These are phyloP conservation scores for Penicillium canariense DNA, from an alignment of 495 filamentous ascomycete genomes.

Conservation along the genomic window DNA sequence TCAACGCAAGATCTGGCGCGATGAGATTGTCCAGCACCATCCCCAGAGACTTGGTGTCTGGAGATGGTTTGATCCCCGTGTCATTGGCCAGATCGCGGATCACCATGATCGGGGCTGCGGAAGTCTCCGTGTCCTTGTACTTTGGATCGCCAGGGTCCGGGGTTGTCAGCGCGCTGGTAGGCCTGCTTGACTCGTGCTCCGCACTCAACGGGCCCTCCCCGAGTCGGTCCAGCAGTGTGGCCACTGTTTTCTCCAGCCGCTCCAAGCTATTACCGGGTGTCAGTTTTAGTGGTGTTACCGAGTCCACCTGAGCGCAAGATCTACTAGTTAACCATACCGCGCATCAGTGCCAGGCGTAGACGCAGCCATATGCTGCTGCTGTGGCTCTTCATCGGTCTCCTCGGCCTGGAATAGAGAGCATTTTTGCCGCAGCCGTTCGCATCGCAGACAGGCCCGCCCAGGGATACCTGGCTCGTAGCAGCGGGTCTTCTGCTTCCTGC, in stretches of 20 bases:
- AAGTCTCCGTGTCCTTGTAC: slow-evolving; percentile 20
- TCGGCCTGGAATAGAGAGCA: slow-evolving; percentile 32
- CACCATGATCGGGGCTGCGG: slow-evolving; percentile 35
- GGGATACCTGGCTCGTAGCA: slow-evolving; percentile 38
- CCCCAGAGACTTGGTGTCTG: slow-evolving; percentile 17
- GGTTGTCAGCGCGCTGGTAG: slow-evolving; percentile 15
- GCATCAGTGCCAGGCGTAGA: slow-evolving; percentile 16
- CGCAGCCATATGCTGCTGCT: background rate
- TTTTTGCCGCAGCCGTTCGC: slow-evolving; percentile 33
- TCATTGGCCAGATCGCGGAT: slow-evolving; percentile 38
- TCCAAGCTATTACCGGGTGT: slow-evolving; percentile 29
- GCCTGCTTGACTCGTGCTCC: slow-evolving; percentile 10
- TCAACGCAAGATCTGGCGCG: slow-evolving; percentile 18
- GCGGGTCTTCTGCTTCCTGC: slow-evolving; percentile 45
- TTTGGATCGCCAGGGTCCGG: slow-evolving; percentile 6
- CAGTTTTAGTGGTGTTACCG: background rate
- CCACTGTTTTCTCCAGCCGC: slow-evolving; percentile 35
- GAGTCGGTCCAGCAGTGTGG: slow-evolving; percentile 32
- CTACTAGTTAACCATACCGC: slow-evolving; percentile 14
- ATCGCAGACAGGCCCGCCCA: slow-evolving; percentile 37
- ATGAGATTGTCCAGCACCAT: slow-evolving; percentile 24
- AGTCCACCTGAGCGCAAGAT: background rate
- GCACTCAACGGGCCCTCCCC: slow-evolving; percentile 21
- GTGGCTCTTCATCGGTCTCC: background rate
- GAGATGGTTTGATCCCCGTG: slow-evolving; percentile 23